Evolutionary conservation across 805 yeast genomes (phyloP), one percentile per base, ranked within the genome.

Genomic region (Saccharomycopsis babjevae): DNA sequence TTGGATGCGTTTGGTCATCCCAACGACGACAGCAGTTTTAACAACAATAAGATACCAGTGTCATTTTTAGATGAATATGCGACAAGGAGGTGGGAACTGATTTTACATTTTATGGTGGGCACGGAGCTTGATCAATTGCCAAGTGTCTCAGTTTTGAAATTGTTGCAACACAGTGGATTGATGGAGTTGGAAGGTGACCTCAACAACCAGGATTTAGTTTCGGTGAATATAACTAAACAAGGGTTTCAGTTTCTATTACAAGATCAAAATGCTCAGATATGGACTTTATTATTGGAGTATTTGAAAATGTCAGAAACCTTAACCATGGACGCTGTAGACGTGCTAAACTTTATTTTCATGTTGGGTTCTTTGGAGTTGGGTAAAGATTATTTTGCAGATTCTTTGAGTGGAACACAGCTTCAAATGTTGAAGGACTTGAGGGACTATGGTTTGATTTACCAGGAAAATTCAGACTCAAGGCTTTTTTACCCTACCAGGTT

Each of bases 91-190:
- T 94, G 99, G 99, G 99, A 94, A 70, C 83, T 89, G 7, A 93
- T 94, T 66, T 77, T 94, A 67, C 98, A 94, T 77, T 94, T 86
- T 75, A 93, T 94, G 98, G 99, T 94, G 54, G 97, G 98, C 1
- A 89, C 97, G 0, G 88, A 89, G 58, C 74, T 85, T 55, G 77
- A 81, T 11, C 79, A 77, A 18, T 74, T 82, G 1, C 97, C 97
- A 2, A 85, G 92, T 56, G 79, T 80, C n/a, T 92, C 93, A 18
- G 97, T 93, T 0, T 76, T 94, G 57, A 80, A 84, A 18, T 76
- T 94, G 32, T 76, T 94, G 57, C 80, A 82, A 65, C 90, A 85
- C 74, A 86, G 96, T 64, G 93, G 93, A 1, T 76, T 94, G 58
- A 92, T 94, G 97, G 96, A 88, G 68, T 85, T 87, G 25, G 68